Evolutionary conservation across 2,329 filamentous ascomycete genomes (phyloP).

Genomic region (Neobulgaria alba): DNA sequence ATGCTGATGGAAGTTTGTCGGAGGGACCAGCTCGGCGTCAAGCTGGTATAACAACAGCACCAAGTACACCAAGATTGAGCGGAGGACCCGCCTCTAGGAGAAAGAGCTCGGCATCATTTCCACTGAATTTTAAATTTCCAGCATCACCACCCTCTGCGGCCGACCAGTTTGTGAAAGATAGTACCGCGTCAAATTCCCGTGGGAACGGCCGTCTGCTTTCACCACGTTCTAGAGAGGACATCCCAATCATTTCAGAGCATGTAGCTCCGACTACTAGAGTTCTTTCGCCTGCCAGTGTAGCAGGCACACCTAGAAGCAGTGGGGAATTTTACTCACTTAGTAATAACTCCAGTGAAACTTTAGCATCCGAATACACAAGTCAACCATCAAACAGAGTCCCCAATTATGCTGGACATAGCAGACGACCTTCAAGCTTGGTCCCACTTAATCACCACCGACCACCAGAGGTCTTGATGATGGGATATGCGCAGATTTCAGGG

Average conservation of each 20-base stretch:
- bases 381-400: slow-evolving; percentile 29
- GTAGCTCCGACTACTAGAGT: slow-evolving; percentile 54
- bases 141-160: slow-evolving; percentile 30
- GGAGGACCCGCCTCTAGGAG: slow-evolving; percentile 30
- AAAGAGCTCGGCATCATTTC: slow-evolving; percentile 19
- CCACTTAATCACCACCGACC: slow-evolving; percentile 36
- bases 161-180: slow-evolving; percentile 4
- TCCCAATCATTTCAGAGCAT: slow-evolving; percentile 47
- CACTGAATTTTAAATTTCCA: slow-evolving; percentile 50
- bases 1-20: slow-evolving; percentile 18
- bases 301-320: slow-evolving; percentile 79
- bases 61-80: slow-evolving; percentile 33
- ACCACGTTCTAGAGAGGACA: slow-evolving; percentile 24
- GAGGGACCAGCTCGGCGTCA: slow-evolving; percentile 16
- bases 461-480: slow-evolving; percentile 91
- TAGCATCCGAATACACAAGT: slow-evolving; percentile 1
- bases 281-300: slow-evolving; percentile 67
- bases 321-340: slow-evolving; percentile 92
- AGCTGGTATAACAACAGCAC: slow-evolving; percentile 27
- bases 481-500: slow-evolving; percentile 87
- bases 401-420: slow-evolving; percentile 31
- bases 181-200: slow-evolving; percentile 4
- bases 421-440: slow-evolving; percentile 37
- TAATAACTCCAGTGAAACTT: slow-evolving; percentile 88
- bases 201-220: slow-evolving; percentile 19